Evolutionary conservation across 768 basidiomycete species (phyloP).

Genomic region (Leccinum barrowsii): DNA sequence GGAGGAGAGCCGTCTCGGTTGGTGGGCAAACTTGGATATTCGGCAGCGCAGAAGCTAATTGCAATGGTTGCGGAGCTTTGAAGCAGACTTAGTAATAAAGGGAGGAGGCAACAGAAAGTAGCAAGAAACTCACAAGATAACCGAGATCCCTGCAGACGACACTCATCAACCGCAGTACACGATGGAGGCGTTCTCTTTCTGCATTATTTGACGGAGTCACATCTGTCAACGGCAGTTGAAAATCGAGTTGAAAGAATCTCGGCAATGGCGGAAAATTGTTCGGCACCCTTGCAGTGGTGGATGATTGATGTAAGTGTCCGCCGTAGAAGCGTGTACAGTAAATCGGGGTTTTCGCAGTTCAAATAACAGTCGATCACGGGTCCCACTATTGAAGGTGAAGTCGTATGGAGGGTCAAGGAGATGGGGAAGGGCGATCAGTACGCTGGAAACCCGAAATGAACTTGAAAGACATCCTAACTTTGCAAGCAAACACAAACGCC

Average conservation of each 20-base stretch:
- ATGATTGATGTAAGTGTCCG: constrained; percentile 75
- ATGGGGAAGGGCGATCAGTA: constrained; percentile 31
- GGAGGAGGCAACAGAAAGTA: neutral
- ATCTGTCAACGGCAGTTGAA: constrained; percentile 9
- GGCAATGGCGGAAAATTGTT: constrained; percentile 56
- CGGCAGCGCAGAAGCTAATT: constrained; percentile 31
- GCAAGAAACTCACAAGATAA: constrained; percentile 47
- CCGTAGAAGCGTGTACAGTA: constrained; percentile 56
- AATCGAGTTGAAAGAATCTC: constrained; percentile 50
- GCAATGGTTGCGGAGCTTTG: constrained; percentile 36
- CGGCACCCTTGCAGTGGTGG: constrained; percentile 74
- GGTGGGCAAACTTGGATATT: constrained; percentile 25
- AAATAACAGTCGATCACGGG: constrained; percentile 59
- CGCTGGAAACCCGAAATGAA: constrained; percentile 3
- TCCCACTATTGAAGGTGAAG: constrained; percentile 57
- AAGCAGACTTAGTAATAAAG: neutral
- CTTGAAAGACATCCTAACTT: constrained; percentile 38
- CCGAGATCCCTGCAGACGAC: constrained; percentile 62
- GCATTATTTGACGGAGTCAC: neutral
- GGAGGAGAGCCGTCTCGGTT: constrained; percentile 31
- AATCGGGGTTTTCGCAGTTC: constrained; percentile 34
- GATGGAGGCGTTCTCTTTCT: constrained; percentile 40
- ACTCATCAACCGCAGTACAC: constrained; percentile 54
- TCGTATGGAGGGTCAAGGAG: constrained; percentile 77
- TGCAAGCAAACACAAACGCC: constrained; percentile 75